Percentiles rank a stretch among this genome's conserved stretches.
Evolutionary conservation across 805 yeast species (phyloP).

Genomic region (Tanozyma kutaoensis): DNA sequence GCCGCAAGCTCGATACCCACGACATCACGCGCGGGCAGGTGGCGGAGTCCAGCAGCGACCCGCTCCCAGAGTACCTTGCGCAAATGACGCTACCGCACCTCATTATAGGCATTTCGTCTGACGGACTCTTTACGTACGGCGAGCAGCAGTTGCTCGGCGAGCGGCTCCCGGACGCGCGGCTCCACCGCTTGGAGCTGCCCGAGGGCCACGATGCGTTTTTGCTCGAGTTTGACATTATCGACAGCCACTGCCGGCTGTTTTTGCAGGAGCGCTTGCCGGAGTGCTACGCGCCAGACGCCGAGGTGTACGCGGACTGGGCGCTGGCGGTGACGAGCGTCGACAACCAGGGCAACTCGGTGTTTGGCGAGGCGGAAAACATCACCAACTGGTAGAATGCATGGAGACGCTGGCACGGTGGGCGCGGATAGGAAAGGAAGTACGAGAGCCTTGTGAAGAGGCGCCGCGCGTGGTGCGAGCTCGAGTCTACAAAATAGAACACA

Average conservation of each 20-base stretch:
- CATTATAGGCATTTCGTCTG: conserved; percentile 81
- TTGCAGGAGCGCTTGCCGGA: conserved; percentile 44
- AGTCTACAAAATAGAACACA: too few species aligned
- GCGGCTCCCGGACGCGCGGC: conserved; percentile 51
- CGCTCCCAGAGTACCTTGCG: conserved; percentile 36
- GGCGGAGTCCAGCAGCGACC: conserved; percentile 14
- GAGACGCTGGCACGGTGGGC: too few species aligned
- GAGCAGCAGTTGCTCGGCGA: conserved; percentile 82
- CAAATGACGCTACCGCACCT: conserved; percentile 50
- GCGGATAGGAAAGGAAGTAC: too few species aligned
- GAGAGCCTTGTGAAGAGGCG: too few species aligned
- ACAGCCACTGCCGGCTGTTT: conserved; percentile 56
- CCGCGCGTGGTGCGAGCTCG: too few species aligned
- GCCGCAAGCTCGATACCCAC: conserved; percentile 90
- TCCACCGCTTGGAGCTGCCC: conserved; percentile 72
- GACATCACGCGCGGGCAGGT: conserved; percentile 75
- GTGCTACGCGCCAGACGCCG: conserved; percentile 32
- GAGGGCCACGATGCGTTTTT: conserved; percentile 98
- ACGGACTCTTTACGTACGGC: conserved; percentile 82
- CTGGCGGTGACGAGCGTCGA: conserved; percentile 21
- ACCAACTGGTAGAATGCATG: conserved; percentile 92
- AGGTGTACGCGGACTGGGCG: conserved; percentile 28
- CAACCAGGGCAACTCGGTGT: conserved; percentile 48
- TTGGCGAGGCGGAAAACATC: conserved; percentile 92
- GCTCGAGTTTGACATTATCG: conserved; percentile 75